Evolutionary conservation across 2,329 filamentous ascomycete genomes (phyloP), one percentile per base, ranked within the genome.

Genomic region (Paraphaeosphaeria minitans): DNA sequence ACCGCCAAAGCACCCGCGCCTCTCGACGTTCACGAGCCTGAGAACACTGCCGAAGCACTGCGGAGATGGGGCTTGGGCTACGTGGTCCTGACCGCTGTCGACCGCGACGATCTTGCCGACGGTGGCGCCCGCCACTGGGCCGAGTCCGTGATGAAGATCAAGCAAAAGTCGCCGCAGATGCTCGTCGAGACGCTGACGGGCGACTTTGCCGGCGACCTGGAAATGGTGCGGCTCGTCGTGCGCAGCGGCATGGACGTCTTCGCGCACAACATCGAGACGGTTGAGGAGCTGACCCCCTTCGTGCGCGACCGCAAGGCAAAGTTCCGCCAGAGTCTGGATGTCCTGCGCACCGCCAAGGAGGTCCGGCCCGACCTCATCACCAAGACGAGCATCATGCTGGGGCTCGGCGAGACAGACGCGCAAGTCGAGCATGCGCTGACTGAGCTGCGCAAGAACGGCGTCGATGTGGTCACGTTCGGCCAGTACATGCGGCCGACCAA

Each of bases 401-500:
- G 95, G 4, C 80, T 99, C 5, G 95, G 95, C 13, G 95, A 99
- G 83, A 93, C 89, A 27, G 93, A 98, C 70, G 85, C 90, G 19
- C 90, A 98, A 79, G 78, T 99, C 0, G 89, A 87, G 85, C 86
- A 91, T 63, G 87, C 94, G 0, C 79, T 98, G 59, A 85, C 83
- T 75, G 91, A 96, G 75, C 84, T 99, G 13, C 86, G 95, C 58
- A 88, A 88, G 65, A 85, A 87, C 58, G 82, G 91, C 60, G 93
- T 97, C 47, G 95, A 99, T 68, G 92, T 99, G 13, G 93, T 99
- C 58, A 99, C 95, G 0, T 99, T 99, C 68, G 95, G 95, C n/a
- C 95, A 99, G 82, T 99, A 99, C 82, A 99, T 99, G 95, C 91
- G 94, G 12, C 95, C 95, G 1, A 99, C 95, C 4, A 99, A 98